Percentiles rank a stretch among this genome's conserved stretches.
Evolutionary conservation across 202 grass and related monocot species (phyloP).

Genomic region (Sporobolus alterniflorus): DNA sequence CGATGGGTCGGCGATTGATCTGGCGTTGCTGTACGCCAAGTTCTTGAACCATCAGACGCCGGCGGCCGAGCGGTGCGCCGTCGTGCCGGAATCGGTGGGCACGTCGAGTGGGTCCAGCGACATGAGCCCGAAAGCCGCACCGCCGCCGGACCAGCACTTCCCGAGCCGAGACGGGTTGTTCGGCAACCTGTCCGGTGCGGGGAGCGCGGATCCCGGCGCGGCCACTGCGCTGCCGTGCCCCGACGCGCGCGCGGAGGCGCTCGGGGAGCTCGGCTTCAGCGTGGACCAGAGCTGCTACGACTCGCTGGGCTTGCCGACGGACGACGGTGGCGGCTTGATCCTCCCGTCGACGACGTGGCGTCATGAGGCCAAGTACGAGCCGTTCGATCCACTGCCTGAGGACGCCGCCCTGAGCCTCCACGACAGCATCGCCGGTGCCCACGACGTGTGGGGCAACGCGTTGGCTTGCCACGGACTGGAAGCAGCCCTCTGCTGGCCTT

Average conservation of each 20-base stretch:
- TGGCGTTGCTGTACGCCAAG: constrained; percentile 79
- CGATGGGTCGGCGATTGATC: constrained; percentile 57
- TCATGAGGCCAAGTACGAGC: constrained; percentile 39
- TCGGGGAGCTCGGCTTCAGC: constrained; percentile 45
- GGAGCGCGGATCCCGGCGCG: constrained; percentile 16
- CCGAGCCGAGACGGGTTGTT: constrained; percentile 19
- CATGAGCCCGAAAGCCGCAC: constrained; percentile 2
- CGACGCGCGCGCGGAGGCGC: constrained; percentile 9
- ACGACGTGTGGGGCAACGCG: constrained; percentile 56
- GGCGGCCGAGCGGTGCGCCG: background rate
- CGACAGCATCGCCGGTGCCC: constrained; percentile 25
- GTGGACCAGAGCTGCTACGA: constrained; percentile 68
- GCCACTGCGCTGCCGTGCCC: constrained; percentile 6
- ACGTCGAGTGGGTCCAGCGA: constrained; percentile 36
- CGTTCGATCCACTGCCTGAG: constrained; percentile 36
- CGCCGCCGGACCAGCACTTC: constrained; percentile 7
- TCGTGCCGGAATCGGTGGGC: constrained; percentile 41
- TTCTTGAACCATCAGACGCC: constrained; percentile 50
- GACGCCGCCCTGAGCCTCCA: constrained; percentile 42
- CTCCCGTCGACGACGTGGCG: constrained; percentile 44
- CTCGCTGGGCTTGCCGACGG: constrained; percentile 51
- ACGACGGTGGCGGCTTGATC: constrained; percentile 46
- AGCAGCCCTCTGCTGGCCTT: constrained; percentile 65
- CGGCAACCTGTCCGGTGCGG: constrained; percentile 21
- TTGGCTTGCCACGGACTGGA: constrained; percentile 67